phyloP scores from a whole-genome alignment of 208 protist species.

The Acanthamoeba divionensis region DNA sequence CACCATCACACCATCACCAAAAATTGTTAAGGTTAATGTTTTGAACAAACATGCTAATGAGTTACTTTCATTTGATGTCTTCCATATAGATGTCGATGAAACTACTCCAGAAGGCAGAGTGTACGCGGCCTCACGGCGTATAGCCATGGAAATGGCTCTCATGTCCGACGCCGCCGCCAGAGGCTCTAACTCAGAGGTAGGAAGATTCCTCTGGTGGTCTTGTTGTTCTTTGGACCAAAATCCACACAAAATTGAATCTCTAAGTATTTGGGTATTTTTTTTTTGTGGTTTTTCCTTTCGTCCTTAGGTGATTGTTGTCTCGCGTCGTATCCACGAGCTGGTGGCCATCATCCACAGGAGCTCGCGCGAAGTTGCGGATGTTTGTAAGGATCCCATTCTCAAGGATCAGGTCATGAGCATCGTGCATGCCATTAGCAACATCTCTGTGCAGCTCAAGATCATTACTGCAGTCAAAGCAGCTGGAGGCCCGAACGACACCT shows the following conservation, averaged over 20 bases:
- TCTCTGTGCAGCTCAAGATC: slow-evolving; percentile 23
- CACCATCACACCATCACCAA: no score
- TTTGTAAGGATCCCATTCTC: slow-evolving; percentile 23
- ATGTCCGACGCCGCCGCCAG: slow-evolving; percentile 4
- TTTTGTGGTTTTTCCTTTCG: not conserved
- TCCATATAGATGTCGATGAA: not conserved
- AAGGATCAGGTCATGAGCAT: not conserved
- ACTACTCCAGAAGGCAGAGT: not conserved
- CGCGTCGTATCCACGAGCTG: not conserved
- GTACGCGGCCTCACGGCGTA: not conserved
- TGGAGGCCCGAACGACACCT: not conserved
- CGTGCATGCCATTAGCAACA: slow-evolving; percentile 3
- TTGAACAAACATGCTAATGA: not conserved
- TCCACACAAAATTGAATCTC: not conserved
- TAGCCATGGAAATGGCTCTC: slow-evolving; percentile 16
- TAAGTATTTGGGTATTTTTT: not conserved
- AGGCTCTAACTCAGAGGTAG: not conserved
- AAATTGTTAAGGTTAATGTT: no score
- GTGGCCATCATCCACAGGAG: not conserved
- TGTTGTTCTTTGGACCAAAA: no score
- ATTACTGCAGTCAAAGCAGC: slow-evolving; percentile 20
- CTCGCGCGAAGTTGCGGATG: not conserved
- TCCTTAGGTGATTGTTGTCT: not conserved
- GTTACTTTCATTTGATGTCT: not conserved
- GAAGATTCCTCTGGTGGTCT: no score